Percentiles rank a stretch among this genome's conserved stretches.
Conservation (phyloP, 2,329 filamentous ascomycete species). For the Blastomyces percursus region DNA sequence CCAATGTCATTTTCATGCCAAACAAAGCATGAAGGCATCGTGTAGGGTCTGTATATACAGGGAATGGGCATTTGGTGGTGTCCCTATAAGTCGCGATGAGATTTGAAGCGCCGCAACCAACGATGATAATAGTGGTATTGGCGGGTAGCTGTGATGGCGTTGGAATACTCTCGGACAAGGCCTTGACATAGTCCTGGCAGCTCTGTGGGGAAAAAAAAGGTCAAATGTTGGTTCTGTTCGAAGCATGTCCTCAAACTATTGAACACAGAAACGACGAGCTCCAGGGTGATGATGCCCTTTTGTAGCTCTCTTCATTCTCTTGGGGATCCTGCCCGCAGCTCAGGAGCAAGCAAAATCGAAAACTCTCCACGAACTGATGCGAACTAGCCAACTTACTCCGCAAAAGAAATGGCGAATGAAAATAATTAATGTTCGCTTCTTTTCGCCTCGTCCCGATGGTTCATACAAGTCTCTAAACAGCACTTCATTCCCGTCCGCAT, state of each 20-base stretch:
- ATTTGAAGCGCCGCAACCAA: conserved; percentile 60
- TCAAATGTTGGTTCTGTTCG: conserved; percentile 2
- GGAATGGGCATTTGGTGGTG: conserved; percentile 55
- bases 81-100: conserved; percentile 57
- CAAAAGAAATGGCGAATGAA: conserved; percentile 76
- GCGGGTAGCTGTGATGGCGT: conserved; percentile 37
- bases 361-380: not conserved
- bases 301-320: not conserved
- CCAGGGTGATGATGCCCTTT: not conserved
- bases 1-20: conserved; percentile 56
- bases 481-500: conserved; percentile 48
- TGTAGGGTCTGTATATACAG: conserved; percentile 67
- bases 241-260: not conserved
- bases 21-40: conserved; percentile 55
- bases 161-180: conserved; percentile 49
- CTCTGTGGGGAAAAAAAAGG: conserved; percentile 36
- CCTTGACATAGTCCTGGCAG: conserved; percentile 63
- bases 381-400: conserved; percentile 46
- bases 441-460: conserved; percentile 14
- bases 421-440: conserved; percentile 53
- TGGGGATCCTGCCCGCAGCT: not conserved
- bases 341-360: not conserved
- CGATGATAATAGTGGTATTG: conserved; percentile 53
- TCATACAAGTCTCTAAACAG: conserved; percentile 53
- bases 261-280: not conserved